Conservation (phyloP, 495 filamentous ascomycete genomes). For the Gamarada debralockiae region DNA sequence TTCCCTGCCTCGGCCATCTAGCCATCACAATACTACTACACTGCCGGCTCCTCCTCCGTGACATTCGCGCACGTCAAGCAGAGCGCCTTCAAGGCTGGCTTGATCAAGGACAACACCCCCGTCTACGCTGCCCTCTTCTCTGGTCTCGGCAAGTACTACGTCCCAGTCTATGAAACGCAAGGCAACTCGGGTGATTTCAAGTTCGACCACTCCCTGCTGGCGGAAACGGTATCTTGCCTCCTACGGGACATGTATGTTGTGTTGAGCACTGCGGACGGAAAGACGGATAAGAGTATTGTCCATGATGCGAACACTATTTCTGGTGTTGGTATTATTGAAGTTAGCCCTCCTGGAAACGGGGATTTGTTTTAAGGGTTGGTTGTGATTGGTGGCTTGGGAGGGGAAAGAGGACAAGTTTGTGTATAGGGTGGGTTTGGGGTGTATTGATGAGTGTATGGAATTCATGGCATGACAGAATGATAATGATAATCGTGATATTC, state of each 20-base stretch:
- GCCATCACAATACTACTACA: conserved; percentile 16
- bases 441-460: too few relatives aligned
- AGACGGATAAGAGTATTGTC: conserved; percentile 16
- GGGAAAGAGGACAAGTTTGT: too few relatives aligned
- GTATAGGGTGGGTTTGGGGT: too few relatives aligned
- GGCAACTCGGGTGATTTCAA: conserved; percentile 23
- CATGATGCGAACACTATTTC: conserved; percentile 39
- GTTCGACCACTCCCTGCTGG: conserved; percentile 26
- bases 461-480: too few relatives aligned
- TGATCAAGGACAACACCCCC: conserved; percentile 15
- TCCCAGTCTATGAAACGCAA: conserved; percentile 18
- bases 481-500: too few relatives aligned
- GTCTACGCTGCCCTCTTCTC: conserved; percentile 33
- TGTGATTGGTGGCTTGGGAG: too few relatives aligned
- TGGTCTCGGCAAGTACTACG: conserved; percentile 27
- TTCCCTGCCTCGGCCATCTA: conserved; percentile 30
- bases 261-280: conserved; percentile 33
- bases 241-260: conserved; percentile 42
- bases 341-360: conserved; percentile 9
- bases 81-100: conserved; percentile 10
- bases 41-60: conserved; percentile 20
- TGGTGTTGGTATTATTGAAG: conserved; percentile 41
- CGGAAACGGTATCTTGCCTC: conserved; percentile 18
- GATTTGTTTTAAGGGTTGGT: too few relatives aligned
- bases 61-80: conserved; percentile 25